A percentile compares a stretch with the other conserved stretches of the same genome.
phyloP scores from a whole-genome alignment of 768 basidiomycete species.

The Psilocybe subaeruginosa region DNA sequence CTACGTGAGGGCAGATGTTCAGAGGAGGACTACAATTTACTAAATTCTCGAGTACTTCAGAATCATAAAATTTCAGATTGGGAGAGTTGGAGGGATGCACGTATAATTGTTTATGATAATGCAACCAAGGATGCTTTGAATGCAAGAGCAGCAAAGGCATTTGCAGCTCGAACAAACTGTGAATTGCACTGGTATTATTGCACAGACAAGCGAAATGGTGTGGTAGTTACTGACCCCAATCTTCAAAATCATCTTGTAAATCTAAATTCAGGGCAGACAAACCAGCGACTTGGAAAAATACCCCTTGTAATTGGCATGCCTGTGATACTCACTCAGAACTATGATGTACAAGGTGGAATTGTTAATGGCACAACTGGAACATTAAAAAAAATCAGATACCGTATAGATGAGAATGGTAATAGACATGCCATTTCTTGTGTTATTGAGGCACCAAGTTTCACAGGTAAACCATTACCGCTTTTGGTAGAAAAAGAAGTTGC shows the following conservation, averaged over 20 bases:
- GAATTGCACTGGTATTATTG: constrained; percentile 33
- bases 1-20: constrained; percentile 30
- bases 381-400: constrained; percentile 27
- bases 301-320: constrained; percentile 43
- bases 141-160: constrained; percentile 21
- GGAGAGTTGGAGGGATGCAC: constrained; percentile 29
- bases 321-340: constrained; percentile 39
- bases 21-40: constrained; percentile 22
- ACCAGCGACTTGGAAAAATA: constrained; percentile 31
- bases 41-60: constrained; percentile 18
- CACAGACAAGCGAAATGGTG: constrained; percentile 20
- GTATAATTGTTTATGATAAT: constrained; percentile 40
- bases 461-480: constrained; percentile 13
- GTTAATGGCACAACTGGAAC: constrained; percentile 37
- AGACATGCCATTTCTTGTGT: constrained; percentile 26
- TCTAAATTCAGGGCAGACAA: constrained; percentile 29
- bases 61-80: not conserved
- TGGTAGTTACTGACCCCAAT: constrained; percentile 1
- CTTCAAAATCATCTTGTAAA: constrained; percentile 12
- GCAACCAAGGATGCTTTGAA: constrained; percentile 40
- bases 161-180: constrained; percentile 22
- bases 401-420: constrained; percentile 8
- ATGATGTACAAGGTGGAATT: constrained; percentile 36
- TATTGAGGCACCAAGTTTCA: constrained; percentile 17
- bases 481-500: constrained; percentile 20